phyloP scores from a whole-genome alignment of 345 rosid genomes.

The Eucalyptus cloeziana region DNA sequence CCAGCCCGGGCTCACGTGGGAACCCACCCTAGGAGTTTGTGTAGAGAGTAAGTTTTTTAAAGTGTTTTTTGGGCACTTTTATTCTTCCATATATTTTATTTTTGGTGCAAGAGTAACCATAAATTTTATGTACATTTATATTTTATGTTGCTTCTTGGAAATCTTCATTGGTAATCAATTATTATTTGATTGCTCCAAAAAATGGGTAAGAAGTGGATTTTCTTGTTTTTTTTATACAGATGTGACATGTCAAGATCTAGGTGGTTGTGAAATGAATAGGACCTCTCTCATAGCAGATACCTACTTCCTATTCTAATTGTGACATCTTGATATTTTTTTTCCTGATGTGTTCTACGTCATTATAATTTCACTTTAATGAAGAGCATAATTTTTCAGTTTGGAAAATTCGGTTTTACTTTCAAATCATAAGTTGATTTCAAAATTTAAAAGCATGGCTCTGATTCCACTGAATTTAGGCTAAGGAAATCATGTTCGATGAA shows the following conservation, averaged over 20 bases:
- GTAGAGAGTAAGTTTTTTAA: neutral
- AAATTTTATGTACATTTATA: no score
- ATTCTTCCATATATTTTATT: neutral
- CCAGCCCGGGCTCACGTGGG: slow-evolving; percentile 6
- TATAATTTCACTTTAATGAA: neutral
- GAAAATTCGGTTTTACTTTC: neutral
- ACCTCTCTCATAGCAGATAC: slow-evolving; percentile 25
- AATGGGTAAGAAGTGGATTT: neutral
- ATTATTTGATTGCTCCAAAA: neutral
- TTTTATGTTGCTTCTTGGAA: neutral
- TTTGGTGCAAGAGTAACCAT: neutral
- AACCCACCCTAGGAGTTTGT: slow-evolving; percentile 19
- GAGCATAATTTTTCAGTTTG: neutral
- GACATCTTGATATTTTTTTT: neutral
- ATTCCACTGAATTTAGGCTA: neutral
- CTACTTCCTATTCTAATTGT: neutral
- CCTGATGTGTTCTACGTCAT: neutral
- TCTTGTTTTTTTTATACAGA: neutral
- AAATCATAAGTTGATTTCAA: neutral
- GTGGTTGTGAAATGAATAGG: slow-evolving; percentile 7
- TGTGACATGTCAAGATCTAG: slow-evolving; percentile 10
- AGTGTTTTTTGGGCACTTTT: neutral
- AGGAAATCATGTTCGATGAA: neutral
- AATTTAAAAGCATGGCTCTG: no score
- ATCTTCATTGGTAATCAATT: neutral